These are phyloP conservation scores for Rhizopus microsporus DNA, from an alignment of 371 early-diverging fungal genomes.

Conservation along the genomic window DNA sequence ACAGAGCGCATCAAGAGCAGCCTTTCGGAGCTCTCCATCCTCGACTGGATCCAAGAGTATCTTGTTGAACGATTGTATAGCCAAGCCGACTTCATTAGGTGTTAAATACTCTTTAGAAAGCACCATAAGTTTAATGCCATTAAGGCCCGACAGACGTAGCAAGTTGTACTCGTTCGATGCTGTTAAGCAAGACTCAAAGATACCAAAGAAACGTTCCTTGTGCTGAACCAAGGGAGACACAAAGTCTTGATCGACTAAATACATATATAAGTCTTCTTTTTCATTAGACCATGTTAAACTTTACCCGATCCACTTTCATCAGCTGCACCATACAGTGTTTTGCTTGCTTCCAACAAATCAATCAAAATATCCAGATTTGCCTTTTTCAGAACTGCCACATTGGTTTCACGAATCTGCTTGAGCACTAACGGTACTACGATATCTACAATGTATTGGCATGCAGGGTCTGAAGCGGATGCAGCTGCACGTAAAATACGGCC, in stretches of 20 bases:
- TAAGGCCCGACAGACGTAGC: conserved; percentile 65
- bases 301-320: conserved; percentile 39
- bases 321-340: conserved; percentile 58
- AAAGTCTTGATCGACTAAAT: conserved; percentile 43
- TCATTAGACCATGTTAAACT: conserved; percentile 10
- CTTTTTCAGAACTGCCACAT: conserved; percentile 61
- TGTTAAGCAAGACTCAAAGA: conserved; percentile 60
- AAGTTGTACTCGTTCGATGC: conserved; percentile 75
- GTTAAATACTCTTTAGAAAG: conserved; percentile 58
- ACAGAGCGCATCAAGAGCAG: conserved; percentile 34
- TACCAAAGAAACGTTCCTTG: conserved; percentile 69
- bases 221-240: conserved; percentile 59
- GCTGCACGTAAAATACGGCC: conserved; percentile 68
- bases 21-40: conserved; percentile 56
- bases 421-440: conserved; percentile 58
- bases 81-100: conserved; percentile 62
- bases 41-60: conserved; percentile 49
- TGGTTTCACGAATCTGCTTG: conserved; percentile 55
- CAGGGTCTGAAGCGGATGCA: conserved; percentile 72
- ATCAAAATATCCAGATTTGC: conserved; percentile 66
- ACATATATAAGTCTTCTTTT: not conserved
- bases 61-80: conserved; percentile 59
- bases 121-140: conserved; percentile 68
- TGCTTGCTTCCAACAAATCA: conserved; percentile 67
- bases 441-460: conserved; percentile 59